Evolutionary conservation across 495 filamentous ascomycete genomes (phyloP), one percentile per base, ranked within the genome.

Genomic region (Immersiella caudata): DNA sequence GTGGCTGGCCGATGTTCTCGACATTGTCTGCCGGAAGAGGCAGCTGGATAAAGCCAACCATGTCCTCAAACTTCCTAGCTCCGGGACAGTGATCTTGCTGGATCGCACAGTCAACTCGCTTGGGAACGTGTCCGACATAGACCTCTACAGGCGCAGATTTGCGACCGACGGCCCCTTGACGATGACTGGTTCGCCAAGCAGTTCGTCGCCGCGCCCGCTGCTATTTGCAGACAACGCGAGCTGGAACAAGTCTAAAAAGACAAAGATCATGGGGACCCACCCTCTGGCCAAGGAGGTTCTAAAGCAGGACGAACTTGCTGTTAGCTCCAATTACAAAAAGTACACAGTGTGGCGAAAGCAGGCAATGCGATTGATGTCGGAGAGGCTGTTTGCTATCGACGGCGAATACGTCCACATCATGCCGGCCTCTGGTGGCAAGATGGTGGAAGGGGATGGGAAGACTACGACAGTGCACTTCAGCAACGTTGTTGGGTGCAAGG

Each of bases 351-450:
- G 90, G 80, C 89, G 96, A 70, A 97, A 96, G 75, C 93, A 97
- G 73, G 89, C 92, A 21, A 97, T 97, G 92, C 89, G 93, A 27
- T 93, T 99, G 75, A 89, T 95, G 40, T 88, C 92, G 4, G 88
- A 92, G 73, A 88, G 91, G 49, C 87, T 96, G 16, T 82, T 99
- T 26, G 90, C 91, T 7, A 93, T 99, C 68, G 95, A 98, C 74
- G 93, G 93, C 55, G 95, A 99, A 75, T 97, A 96, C 71, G 87
- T 99, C 75, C 95, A 97, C 77, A 93, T 98, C 70, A 90, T 96
- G 83, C 93, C 95, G 4, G 82, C 83, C 0, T 84, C 84, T 4
- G 79, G 81, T 27, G 84, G 84, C 35, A 87, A 86, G 71, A 79
- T 83, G 60, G 82, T 84, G 29, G 86, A 87, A 36, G 87, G 85